phyloP scores from a whole-genome alignment of 345 rosid genomes.

The Arabidopsis thaliana region DNA sequence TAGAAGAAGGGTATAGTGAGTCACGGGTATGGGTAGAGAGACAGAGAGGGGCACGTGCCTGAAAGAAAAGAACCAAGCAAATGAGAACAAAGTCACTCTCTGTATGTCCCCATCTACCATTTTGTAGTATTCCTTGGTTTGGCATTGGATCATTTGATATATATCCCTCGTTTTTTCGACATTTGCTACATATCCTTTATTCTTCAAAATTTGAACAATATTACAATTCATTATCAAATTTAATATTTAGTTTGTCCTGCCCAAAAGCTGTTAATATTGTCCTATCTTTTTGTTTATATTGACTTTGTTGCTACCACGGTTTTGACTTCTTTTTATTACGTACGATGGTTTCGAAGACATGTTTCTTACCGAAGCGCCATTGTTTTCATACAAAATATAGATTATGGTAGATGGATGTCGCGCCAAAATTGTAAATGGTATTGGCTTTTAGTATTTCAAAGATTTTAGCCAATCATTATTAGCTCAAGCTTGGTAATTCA shows the following conservation, averaged over 20 bases:
- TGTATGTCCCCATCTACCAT: constrained; percentile 37
- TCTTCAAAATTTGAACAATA: constrained; percentile 8
- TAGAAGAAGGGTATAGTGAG: constrained; percentile 1
- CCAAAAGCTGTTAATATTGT: constrained; percentile 26
- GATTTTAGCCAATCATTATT: neutral
- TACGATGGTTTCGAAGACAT: no score
- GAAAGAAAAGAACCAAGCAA: constrained; percentile 38
- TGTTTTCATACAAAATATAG: no score
- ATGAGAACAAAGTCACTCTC: constrained; percentile 39
- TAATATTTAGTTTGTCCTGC: constrained; percentile 1
- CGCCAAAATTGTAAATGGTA: neutral
- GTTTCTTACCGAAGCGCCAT: no score
- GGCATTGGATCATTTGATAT: neutral
- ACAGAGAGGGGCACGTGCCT: constrained; percentile 34
- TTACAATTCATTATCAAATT: constrained; percentile 2
- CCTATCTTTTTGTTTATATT: constrained; percentile 29
- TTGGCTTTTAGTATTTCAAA: neutral
- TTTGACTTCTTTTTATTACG: constrained; percentile 10
- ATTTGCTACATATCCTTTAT: neutral
- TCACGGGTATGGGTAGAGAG: constrained; percentile 43
- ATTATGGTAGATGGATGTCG: no score
- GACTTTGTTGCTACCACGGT: constrained; percentile 7
- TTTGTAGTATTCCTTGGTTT: constrained; percentile 27
- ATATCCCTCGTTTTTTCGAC: neutral
- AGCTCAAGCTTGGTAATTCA: neutral